These are phyloP conservation scores for Astragalus membranaceus DNA, from an alignment of 306 rosid species.

Conservation along the genomic window DNA sequence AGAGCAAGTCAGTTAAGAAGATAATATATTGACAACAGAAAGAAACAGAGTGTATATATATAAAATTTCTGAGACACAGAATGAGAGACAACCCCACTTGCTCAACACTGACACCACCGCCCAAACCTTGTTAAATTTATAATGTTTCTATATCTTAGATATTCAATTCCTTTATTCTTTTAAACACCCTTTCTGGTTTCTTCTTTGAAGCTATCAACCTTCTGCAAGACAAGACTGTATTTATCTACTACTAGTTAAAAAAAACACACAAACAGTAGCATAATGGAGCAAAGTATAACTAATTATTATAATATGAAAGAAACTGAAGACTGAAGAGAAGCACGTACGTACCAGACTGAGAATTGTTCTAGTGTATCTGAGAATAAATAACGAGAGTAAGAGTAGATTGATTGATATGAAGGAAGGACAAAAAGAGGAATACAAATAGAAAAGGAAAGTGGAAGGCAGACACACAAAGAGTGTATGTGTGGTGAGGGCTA, in stretches of 20 bases:
- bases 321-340: too few species aligned
- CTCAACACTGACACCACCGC: slow-evolving; percentile 68
- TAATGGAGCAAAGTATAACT: not conserved
- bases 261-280: not conserved
- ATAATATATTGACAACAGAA: slow-evolving; percentile 52
- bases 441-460: slow-evolving; percentile 16
- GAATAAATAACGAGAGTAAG: not conserved
- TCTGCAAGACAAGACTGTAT: slow-evolving; percentile 22
- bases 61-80: slow-evolving; percentile 26
- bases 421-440: slow-evolving; percentile 10
- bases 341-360: slow-evolving; percentile 12
- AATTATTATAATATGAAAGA: too few species aligned
- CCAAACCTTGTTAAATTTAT: slow-evolving; percentile 25
- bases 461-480: not conserved
- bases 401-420: not conserved
- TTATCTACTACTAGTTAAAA: not conserved
- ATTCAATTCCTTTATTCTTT: not conserved
- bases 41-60: slow-evolving; percentile 17
- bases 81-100: slow-evolving; percentile 55
- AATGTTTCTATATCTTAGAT: slow-evolving; percentile 22
- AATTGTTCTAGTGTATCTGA: not conserved
- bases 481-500: not conserved
- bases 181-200: slow-evolving; percentile 12
- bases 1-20: slow-evolving; percentile 53
- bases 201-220: slow-evolving; percentile 20